Base-by-base conservation (phyloP, 192 early-diverging fungal genomes). In the Linnemannia elongata region DNA sequence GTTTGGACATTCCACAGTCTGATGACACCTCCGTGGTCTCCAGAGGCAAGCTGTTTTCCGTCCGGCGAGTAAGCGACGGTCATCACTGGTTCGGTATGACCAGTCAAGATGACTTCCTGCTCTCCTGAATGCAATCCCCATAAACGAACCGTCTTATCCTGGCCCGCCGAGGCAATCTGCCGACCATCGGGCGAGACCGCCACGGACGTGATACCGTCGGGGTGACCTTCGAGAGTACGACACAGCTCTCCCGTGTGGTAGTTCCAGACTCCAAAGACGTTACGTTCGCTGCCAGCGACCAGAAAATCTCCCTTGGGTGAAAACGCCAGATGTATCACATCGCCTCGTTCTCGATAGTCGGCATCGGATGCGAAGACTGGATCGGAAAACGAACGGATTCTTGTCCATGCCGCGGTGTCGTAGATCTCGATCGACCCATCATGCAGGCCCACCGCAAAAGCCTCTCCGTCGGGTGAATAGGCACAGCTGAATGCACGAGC, bases 341-440 rank as follows among this genome's bases (percentile, higher is more conserved):
- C 47, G 20, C 54, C 47, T 30, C 36, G 27, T 0, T 42, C 49
- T 36, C 55, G 49, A 17, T 0, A 42, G 3, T 20, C 18, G 7
- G 39, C 24, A 2, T 15, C 24, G 27, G 60, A 63, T 30, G 30
- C 60, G 12, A 66, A 66, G 30, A 33, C 60, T 2, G n/a, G 60
- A 24, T 66, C 60, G 60, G 60, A 66, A 15, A 66, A 33, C 10
- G 60, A 1, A 55, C 35, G 47, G 20, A 54, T 63, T 18, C 13
- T 76, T 27, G 30, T 57, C 74, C 74, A 76, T 38, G 55, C 27
- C 5, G 38, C 22, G 49, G 52, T 63, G 20, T 76, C 38, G 6
- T 55, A 76, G 42, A 76, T 36, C 17, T 36, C 45, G 36, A 76
- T 57, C 35, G 52, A 24, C 18, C 74, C 74, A 60, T 76, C 54